phyloP scores from a whole-genome alignment of 169 alveolate species.

The Eimeria praecox region DNA sequence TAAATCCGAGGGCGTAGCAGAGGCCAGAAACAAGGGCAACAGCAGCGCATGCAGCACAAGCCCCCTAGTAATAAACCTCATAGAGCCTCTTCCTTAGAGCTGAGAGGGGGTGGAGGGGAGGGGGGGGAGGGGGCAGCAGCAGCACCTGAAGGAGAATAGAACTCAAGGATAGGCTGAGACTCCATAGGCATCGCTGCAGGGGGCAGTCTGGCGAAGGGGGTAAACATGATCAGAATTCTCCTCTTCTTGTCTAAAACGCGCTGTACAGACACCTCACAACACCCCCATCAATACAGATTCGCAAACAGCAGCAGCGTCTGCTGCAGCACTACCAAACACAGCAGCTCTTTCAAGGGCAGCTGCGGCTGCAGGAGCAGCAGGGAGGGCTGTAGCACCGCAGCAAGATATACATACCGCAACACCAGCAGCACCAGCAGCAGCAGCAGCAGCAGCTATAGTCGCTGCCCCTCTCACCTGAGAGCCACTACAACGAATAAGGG shows the following conservation, averaged over 20 bases:
- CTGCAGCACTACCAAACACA: too few species aligned
- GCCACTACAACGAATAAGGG: constrained; percentile 2
- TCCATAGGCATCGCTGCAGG: constrained; percentile 30
- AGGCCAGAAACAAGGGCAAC: not conserved
- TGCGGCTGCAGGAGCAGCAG: too few species aligned
- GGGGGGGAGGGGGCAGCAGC: not conserved
- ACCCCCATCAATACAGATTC: not conserved
- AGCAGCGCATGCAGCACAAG: not conserved
- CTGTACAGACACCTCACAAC: constrained; percentile 27
- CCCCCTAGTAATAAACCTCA: too few species aligned
- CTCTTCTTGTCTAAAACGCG: not conserved
- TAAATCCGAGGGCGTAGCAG: too few species aligned
- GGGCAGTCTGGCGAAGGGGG: constrained; percentile 20
- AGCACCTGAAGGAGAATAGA: constrained; percentile 47
- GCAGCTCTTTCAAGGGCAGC: too few species aligned
- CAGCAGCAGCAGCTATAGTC: not conserved
- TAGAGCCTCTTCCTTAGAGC: too few species aligned
- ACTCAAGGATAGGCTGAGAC: constrained; percentile 29
- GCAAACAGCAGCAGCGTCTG: not conserved
- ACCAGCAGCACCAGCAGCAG: not conserved
- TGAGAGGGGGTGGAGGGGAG: too few species aligned
- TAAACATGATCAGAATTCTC: not conserved
- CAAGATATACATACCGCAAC: too few species aligned
- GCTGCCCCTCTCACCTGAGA: not conserved
- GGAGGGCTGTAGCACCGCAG: too few species aligned